Base-by-base conservation (phyloP, 768 basidiomycete genomes). In the Mycena amicta region DNA sequence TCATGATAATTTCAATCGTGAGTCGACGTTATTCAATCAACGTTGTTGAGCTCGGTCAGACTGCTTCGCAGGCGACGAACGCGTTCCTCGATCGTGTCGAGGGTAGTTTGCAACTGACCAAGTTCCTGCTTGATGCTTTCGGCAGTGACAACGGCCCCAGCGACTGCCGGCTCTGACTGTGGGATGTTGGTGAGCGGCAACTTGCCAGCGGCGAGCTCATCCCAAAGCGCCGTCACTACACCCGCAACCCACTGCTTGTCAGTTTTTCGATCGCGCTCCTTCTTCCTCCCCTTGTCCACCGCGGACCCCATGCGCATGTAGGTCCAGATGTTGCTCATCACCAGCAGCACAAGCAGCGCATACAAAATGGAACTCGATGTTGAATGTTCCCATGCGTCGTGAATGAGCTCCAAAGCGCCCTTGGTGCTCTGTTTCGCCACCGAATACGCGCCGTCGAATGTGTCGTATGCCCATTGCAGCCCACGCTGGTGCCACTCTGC, bases 381-480 rank as follows among this genome's bases (percentile, higher is more conserved):
- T 12, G 86, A 87, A 66, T 90, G 84, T 53, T 92, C 90, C 90
- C 89, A 90, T 0, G 85, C 86, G 67, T 94, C 92, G 53, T 73
- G 76, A 56, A 94, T 77, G 41, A 94, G 85, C 75, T 93, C 92
- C 59, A 93, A 68, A 25, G 89, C 88, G 20, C 85, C 90, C 46
- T 73, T 78, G 41, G 89, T 83, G 59, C 89, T 91, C 68, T 85
- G 84, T 66, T 74, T 77, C 28, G 84, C 91, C 59, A 94, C 92
- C 62, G 82, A 79, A 59, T 76, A 81, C 2, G 92, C 87, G 11
- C 90, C 92, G 28, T 87, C 87, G 70, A 91, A 82, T 47, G 92
- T 94, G 63, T 94, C 92, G 75, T 85, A 90, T 2, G 92, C 92
- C 92, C 92, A 94, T 66, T 94, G 92, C 62, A 93, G 74, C 0